Percentiles rank a stretch among this genome's conserved stretches.
Evolutionary conservation across 176 grass and related monocot species (phyloP).

Genomic region (Pontederia paniculata): DNA sequence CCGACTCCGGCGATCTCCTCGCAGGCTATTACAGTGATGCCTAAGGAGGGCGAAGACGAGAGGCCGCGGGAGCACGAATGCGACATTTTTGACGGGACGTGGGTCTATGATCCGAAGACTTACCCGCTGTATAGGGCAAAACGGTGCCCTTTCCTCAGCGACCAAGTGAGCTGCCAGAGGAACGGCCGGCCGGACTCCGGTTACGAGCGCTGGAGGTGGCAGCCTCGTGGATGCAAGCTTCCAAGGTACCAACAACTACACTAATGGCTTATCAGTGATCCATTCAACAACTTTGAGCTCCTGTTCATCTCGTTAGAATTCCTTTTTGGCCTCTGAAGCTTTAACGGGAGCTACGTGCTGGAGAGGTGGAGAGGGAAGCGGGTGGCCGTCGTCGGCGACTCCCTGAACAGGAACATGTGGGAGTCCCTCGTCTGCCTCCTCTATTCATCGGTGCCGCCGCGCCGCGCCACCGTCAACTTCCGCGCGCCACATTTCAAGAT

Average conservation of each 20-base stretch:
- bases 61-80: conserved; percentile 1
- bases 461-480: conserved; percentile 19
- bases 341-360: conserved; percentile 22
- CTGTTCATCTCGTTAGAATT: neutral
- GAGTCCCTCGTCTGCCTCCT: conserved; percentile 58
- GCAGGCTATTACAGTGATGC: neutral
- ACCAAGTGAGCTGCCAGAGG: conserved; percentile 50
- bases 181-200: conserved; percentile 43
- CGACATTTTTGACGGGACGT: conserved; percentile 39
- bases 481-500: conserved; percentile 20
- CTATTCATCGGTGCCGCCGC: conserved; percentile 38
- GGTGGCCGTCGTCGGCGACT: conserved; percentile 47
- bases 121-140: conserved; percentile 44
- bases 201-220: conserved; percentile 63
- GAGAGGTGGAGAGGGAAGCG: conserved; percentile 41
- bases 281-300: neutral
- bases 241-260: neutral
- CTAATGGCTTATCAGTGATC: neutral
- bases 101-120: conserved; percentile 26
- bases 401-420: conserved; percentile 73
- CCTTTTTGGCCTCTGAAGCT: conserved; percentile 4
- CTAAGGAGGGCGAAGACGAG: neutral
- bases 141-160: conserved; percentile 51
- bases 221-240: conserved; percentile 17
- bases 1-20: neutral